phyloP scores from a whole-genome alignment of 768 basidiomycete species.

The Cystobasidium ongulense region DNA sequence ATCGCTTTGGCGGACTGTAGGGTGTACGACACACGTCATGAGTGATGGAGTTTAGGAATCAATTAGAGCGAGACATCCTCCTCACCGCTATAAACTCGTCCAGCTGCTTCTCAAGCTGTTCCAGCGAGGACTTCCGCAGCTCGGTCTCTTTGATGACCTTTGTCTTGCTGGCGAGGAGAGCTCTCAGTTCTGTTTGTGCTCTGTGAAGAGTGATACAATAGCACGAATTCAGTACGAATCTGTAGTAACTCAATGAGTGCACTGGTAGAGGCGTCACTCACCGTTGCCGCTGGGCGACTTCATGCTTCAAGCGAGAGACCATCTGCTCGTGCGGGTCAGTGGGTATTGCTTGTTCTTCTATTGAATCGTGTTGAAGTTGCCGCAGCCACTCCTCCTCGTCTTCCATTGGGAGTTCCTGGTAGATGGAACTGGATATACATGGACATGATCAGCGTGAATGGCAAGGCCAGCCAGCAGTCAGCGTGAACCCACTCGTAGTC shows the following conservation, averaged over 20 bases:
- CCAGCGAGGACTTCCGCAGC: constrained; percentile 61
- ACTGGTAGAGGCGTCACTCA: constrained; percentile 44
- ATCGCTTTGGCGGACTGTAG: constrained; percentile 19
- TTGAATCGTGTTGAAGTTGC: constrained; percentile 48
- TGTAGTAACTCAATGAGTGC: not conserved
- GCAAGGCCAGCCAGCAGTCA: not conserved
- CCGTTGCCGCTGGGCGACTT: constrained; percentile 81
- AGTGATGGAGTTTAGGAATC: not conserved
- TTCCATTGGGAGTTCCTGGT: constrained; percentile 76
- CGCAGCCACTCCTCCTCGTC: constrained; percentile 57
- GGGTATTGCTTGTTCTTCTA: constrained; percentile 49
- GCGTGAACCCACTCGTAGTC: constrained; percentile 52
- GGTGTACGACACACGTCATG: not conserved
- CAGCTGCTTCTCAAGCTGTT: constrained; percentile 68
- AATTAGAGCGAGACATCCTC: not conserved
- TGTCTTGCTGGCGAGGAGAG: constrained; percentile 63
- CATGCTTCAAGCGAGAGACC: constrained; percentile 77
- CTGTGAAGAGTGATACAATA: constrained; percentile 1
- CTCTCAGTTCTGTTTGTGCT: constrained; percentile 48
- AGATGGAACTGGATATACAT: constrained; percentile 59
- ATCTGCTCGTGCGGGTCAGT: constrained; percentile 70
- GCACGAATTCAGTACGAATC: not conserved
- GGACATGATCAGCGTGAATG: not conserved
- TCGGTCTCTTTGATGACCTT: constrained; percentile 73
- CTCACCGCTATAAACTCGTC: constrained; percentile 49